Percentiles rank a stretch among this genome's conserved stretches.
These are phyloP conservation scores for Periconia macrospinosa DNA, from an alignment of 2,329 filamentous ascomycete species.

Conservation along the genomic window DNA sequence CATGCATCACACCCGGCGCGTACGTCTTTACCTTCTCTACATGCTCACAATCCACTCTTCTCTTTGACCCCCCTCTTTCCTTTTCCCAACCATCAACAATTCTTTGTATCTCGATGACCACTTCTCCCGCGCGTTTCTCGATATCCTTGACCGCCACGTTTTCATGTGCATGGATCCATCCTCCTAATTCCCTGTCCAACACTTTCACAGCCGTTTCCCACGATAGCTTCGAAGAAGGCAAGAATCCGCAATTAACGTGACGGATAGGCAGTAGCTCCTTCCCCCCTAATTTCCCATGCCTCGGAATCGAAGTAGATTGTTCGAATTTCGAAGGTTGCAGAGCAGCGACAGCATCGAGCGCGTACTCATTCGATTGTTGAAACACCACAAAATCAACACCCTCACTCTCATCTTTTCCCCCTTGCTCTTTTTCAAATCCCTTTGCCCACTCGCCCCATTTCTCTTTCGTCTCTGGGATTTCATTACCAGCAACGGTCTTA, in stretches of 20 bases:
- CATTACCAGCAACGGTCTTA: slow-evolving; percentile 7
- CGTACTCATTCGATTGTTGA: slow-evolving; percentile 43
- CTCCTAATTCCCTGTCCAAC: slow-evolving; percentile 50
- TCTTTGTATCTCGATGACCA: slow-evolving; percentile 45
- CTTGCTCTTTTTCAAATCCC: not conserved
- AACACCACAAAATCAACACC: slow-evolving; percentile 43
- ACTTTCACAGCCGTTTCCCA: slow-evolving; percentile 55
- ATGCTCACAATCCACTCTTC: slow-evolving; percentile 50
- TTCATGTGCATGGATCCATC: slow-evolving; percentile 65
- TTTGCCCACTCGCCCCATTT: slow-evolving; percentile 3
- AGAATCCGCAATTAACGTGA: slow-evolving; percentile 62
- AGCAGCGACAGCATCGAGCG: slow-evolving; percentile 10
- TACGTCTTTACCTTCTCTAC: slow-evolving; percentile 60
- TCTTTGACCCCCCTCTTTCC: not conserved
- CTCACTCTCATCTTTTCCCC: not conserved
- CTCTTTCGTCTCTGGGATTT: slow-evolving; percentile 2
- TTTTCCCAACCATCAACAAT: slow-evolving; percentile 36
- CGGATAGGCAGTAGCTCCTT: slow-evolving; percentile 42
- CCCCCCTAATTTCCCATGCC: not conserved
- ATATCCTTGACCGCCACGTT: slow-evolving; percentile 52
- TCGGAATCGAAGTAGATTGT: too few species aligned
- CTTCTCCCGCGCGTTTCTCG: slow-evolving; percentile 28
- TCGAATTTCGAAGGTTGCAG: not conserved
- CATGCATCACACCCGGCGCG: slow-evolving; percentile 64
- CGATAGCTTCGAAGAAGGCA: slow-evolving; percentile 55